Conservation (phyloP, 2,329 filamentous ascomycete genomes). For the Ceratocystis eucalypticola region DNA sequence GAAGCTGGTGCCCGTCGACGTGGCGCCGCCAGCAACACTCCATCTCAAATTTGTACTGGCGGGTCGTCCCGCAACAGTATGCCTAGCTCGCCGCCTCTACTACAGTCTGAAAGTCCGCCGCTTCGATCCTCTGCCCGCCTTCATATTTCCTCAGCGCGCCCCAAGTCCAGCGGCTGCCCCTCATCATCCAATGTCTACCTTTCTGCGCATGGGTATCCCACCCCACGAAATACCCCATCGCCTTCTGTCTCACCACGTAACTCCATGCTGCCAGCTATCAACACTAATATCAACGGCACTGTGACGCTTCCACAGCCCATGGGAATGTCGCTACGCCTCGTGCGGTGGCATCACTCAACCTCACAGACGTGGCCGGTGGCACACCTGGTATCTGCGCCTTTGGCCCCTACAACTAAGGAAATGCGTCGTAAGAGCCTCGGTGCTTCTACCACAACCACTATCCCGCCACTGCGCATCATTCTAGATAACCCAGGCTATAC, state of each 20-base stretch:
- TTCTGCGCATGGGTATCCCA: background rate
- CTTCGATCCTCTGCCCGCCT: background rate
- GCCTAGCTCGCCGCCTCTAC: background rate
- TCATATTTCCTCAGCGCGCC: slow-evolving; percentile 23
- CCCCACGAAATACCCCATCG: slow-evolving; percentile 24
- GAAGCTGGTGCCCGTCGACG: slow-evolving; percentile 26
- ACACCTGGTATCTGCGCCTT: slow-evolving; percentile 11
- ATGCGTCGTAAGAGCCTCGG: slow-evolving; percentile 13
- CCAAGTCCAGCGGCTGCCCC: slow-evolving; percentile 30
- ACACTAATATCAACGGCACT: slow-evolving; percentile 15
- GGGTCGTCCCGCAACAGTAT: background rate
- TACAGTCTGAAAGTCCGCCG: background rate
- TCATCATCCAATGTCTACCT: background rate
- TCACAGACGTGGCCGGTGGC: slow-evolving; percentile 16
- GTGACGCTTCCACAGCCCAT: slow-evolving; percentile 9
- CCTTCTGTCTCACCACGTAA: slow-evolving; percentile 25
- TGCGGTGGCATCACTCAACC: slow-evolving; percentile 15
- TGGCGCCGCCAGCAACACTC: background rate
- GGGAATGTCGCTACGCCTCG: slow-evolving; percentile 12
- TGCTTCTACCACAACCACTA: background rate
- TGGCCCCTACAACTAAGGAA: slow-evolving; percentile 2
- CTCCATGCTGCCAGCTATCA: slow-evolving; percentile 24
- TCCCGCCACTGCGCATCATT: slow-evolving; percentile 16
- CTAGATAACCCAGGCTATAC: slow-evolving; percentile 17
- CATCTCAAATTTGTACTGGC: background rate